These are phyloP conservation scores for Ascochyta rabiei DNA, from an alignment of 2,329 filamentous ascomycete species.

Conservation along the genomic window DNA sequence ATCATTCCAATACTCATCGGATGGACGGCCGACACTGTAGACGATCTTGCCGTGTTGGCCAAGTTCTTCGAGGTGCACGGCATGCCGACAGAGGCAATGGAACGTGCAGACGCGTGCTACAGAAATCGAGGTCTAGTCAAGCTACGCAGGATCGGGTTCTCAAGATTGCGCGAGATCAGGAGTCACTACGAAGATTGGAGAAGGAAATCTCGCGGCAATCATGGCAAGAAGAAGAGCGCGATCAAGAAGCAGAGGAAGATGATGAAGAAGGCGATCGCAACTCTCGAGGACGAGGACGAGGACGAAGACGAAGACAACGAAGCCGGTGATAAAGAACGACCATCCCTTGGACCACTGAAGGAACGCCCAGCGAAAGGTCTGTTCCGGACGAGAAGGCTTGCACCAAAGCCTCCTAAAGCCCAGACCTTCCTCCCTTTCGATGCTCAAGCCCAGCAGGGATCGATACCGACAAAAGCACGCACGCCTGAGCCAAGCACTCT, in stretches of 20 bases:
- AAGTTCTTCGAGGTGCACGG: conserved; percentile 77
- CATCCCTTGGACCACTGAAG: conserved; percentile 23
- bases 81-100: conserved; percentile 62
- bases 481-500: conserved; percentile 23
- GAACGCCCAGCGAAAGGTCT: conserved; percentile 38
- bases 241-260: conserved; percentile 34
- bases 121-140: conserved; percentile 61
- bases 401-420: conserved; percentile 25
- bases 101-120: conserved; percentile 69
- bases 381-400: conserved; percentile 32
- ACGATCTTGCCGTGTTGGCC: conserved; percentile 78
- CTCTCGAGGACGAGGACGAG: conserved; percentile 26
- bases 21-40: conserved; percentile 72
- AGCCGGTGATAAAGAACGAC: conserved; percentile 21
- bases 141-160: conserved; percentile 53
- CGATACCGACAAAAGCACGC: not conserved
- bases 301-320: conserved; percentile 16
- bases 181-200: conserved; percentile 33
- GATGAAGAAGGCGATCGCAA: conserved; percentile 32
- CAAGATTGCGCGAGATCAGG: conserved; percentile 37
- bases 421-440: conserved; percentile 40
- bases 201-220: conserved; percentile 37
- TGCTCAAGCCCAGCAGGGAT: conserved; percentile 9
- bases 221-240: conserved; percentile 35
- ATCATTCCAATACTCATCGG: conserved; percentile 78